Conservation (phyloP, 164 flowering plant genomes). For the Nymphaea thermarum region DNA sequence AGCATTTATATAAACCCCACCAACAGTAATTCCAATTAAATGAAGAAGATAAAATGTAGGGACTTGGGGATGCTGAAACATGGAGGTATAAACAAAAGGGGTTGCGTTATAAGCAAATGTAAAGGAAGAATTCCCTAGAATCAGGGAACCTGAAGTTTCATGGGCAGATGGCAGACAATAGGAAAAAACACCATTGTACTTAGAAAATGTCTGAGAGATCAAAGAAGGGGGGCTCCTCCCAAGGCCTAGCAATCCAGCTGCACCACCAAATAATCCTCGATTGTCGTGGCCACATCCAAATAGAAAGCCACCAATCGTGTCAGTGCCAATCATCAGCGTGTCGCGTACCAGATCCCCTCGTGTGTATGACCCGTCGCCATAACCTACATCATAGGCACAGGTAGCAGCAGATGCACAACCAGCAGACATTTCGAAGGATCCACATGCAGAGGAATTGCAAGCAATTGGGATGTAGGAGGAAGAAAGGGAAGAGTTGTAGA, state of each 20-base stretch:
- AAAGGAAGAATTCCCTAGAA: conserved; percentile 32
- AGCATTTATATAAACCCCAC: conserved; percentile 33
- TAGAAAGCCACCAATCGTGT: conserved; percentile 26
- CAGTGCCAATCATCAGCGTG: conserved; percentile 29
- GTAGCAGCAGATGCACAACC: conserved; percentile 27
- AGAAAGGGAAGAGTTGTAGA: conserved; percentile 52
- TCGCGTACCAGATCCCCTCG: conserved; percentile 55
- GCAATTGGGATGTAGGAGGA: conserved; percentile 34
- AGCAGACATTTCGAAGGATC: conserved; percentile 34
- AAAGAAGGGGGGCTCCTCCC: conserved; percentile 61
- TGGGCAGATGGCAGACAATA: conserved; percentile 61
- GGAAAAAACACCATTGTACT: conserved; percentile 68
- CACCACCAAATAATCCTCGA: conserved; percentile 66
- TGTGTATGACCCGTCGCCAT: conserved; percentile 79
- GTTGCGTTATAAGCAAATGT: conserved; percentile 45
- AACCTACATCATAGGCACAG: conserved; percentile 49
- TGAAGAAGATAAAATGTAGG: conserved; percentile 52
- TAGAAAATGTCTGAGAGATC: conserved; percentile 39
- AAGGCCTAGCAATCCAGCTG: conserved; percentile 67
- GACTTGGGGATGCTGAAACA: conserved; percentile 41
- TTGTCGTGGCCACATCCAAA: conserved; percentile 79
- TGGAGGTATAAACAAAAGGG: conserved; percentile 47
- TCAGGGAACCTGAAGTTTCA: conserved; percentile 52
- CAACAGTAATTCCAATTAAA: conserved; percentile 57
- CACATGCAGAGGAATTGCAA: conserved; percentile 56